phyloP scores from a whole-genome alignment of 805 yeast species.

The Pichia heedii region DNA sequence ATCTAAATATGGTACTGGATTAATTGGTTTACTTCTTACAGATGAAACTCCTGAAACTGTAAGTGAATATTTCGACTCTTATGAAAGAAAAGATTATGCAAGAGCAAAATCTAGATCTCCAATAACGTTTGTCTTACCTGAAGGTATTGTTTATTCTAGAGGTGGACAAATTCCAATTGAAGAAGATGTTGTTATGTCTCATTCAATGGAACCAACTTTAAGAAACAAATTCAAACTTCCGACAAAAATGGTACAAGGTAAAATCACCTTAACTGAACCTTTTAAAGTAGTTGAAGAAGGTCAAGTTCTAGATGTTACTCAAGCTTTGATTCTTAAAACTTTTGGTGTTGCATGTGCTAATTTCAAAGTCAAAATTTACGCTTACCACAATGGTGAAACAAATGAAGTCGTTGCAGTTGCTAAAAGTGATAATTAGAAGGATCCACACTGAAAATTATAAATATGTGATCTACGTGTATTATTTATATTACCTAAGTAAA shows the following conservation, averaged over 20 bases:
- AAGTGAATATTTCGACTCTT: slow-evolving; percentile 74
- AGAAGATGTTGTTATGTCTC: slow-evolving; percentile 95
- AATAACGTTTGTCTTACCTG: slow-evolving; percentile 76
- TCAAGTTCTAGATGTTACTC: slow-evolving; percentile 75
- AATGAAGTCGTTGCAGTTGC: slow-evolving; percentile 17
- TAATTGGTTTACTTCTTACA: slow-evolving; percentile 82
- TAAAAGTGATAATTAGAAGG: slow-evolving; percentile 8
- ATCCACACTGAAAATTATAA: too few species aligned
- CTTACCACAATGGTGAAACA: slow-evolving; percentile 63
- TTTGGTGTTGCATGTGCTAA: slow-evolving; percentile 94
- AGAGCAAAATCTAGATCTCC: slow-evolving; percentile 86
- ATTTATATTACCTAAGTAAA: too few species aligned
- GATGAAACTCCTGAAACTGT: slow-evolving; percentile 85
- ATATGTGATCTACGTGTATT: too few species aligned
- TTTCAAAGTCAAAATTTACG: slow-evolving; percentile 73
- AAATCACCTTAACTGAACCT: slow-evolving; percentile 67
- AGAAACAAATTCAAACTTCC: slow-evolving; percentile 88
- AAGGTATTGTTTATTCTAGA: slow-evolving; percentile 85
- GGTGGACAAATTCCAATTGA: slow-evolving; percentile 88
- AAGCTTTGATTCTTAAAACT: slow-evolving; percentile 85
- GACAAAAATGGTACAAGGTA: slow-evolving; percentile 83
- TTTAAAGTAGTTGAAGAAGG: slow-evolving; percentile 75
- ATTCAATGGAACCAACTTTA: slow-evolving; percentile 87
- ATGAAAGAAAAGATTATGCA: slow-evolving; percentile 72
- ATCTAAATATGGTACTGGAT: slow-evolving; percentile 57